Evolutionary conservation across 495 filamentous ascomycete species (phyloP).

Genomic region (Podospora comata): DNA sequence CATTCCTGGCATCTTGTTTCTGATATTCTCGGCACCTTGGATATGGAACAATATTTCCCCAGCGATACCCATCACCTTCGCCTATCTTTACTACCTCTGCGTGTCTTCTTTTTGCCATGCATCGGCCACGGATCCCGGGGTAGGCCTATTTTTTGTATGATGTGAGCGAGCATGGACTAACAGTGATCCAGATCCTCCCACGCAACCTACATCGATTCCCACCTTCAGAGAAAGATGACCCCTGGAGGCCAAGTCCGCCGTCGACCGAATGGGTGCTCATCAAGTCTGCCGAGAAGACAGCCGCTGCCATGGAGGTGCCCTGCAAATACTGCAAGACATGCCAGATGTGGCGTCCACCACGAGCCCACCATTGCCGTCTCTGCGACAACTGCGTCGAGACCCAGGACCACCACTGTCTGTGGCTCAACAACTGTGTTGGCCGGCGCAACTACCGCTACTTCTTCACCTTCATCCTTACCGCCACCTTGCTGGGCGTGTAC

Average conservation of each 20-base stretch:
- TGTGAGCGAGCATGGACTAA: slow-evolving; percentile 19
- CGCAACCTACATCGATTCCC: slow-evolving; percentile 68
- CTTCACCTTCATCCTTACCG: slow-evolving; percentile 78
- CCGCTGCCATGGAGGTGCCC: slow-evolving; percentile 91
- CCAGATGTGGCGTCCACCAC: slow-evolving; percentile 91
- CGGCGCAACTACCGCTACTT: slow-evolving; percentile 98
- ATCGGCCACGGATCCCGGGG: slow-evolving; percentile 85
- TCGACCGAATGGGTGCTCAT: slow-evolving; percentile 90
- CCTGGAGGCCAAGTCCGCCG: slow-evolving; percentile 73
- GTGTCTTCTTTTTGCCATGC: slow-evolving; percentile 92
- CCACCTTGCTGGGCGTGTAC: slow-evolving; percentile 71
- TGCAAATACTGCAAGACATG: slow-evolving; percentile 98
- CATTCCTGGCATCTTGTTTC: slow-evolving; percentile 76
- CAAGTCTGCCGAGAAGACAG: slow-evolving; percentile 65
- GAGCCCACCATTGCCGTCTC: slow-evolving; percentile 91
- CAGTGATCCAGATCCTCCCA: slow-evolving; percentile 63
- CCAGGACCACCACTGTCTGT: slow-evolving; percentile 97
- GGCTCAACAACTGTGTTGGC: slow-evolving; percentile 98
- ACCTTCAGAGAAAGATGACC: slow-evolving; percentile 63
- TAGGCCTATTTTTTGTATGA: slow-evolving; percentile 47
- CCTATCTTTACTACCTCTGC: slow-evolving; percentile 83
- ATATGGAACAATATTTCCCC: slow-evolving; percentile 88
- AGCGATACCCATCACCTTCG: slow-evolving; percentile 86
- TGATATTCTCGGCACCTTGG: slow-evolving; percentile 83
- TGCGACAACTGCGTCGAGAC: slow-evolving; percentile 98